Percentiles rank a stretch among this genome's conserved stretches.
Evolutionary conservation across 805 yeast species (phyloP).

Genomic region (Hanseniaspora mollemarum): DNA sequence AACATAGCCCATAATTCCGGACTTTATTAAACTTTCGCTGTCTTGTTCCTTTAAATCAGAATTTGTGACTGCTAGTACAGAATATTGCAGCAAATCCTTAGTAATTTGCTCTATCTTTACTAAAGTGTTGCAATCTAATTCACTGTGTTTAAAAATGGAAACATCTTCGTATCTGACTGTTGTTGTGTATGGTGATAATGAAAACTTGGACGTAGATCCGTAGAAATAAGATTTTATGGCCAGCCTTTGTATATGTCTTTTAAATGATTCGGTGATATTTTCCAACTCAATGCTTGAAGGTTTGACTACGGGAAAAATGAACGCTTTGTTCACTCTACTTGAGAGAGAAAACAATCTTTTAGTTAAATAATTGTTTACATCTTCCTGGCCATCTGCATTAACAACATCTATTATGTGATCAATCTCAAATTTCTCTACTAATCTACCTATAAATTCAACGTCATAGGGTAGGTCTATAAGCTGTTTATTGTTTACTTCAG

Average conservation of each 20-base stretch:
- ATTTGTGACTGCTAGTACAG: slow-evolving; percentile 55
- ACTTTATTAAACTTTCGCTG: slow-evolving; percentile 36
- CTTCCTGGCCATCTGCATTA: background rate
- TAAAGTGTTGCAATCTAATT: slow-evolving; percentile 25
- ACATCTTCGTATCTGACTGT: slow-evolving; percentile 56
- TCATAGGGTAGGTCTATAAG: slow-evolving; percentile 7
- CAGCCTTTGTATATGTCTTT: slow-evolving; percentile 61
- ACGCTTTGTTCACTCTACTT: slow-evolving; percentile 4
- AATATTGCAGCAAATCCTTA: slow-evolving; percentile 45
- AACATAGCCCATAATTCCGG: slow-evolving; percentile 68
- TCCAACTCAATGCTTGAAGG: background rate
- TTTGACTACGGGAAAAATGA: slow-evolving; percentile 1
- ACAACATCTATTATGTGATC: slow-evolving; percentile 9
- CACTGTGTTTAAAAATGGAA: slow-evolving; percentile 47
- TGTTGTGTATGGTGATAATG: slow-evolving; percentile 75
- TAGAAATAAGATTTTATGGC: slow-evolving; percentile 81
- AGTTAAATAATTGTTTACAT: slow-evolving; percentile 12
- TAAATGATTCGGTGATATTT: slow-evolving; percentile 48
- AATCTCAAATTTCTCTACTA: slow-evolving; percentile 6
- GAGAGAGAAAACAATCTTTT: slow-evolving; percentile 16
- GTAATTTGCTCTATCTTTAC: slow-evolving; percentile 21
- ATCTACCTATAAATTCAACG: background rate
- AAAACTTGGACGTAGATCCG: slow-evolving; percentile 48
- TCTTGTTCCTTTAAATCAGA: slow-evolving; percentile 39
- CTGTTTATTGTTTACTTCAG: background rate